These are phyloP conservation scores for Metarhizium album DNA, from an alignment of 2,329 filamentous ascomycete genomes.

Conservation along the genomic window DNA sequence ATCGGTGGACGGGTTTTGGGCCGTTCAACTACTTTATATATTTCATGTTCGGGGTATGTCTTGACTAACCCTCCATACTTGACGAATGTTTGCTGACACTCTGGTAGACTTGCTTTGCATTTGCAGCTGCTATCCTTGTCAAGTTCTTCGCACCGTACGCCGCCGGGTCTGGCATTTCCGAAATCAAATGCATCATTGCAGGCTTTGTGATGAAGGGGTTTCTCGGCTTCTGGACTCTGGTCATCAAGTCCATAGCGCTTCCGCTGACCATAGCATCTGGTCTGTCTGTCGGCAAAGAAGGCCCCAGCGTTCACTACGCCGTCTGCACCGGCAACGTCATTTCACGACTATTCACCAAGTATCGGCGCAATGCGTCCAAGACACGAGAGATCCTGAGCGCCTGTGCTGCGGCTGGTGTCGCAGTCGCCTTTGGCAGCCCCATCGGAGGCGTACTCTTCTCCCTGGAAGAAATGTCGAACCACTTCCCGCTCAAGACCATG, in stretches of 20 bases:
- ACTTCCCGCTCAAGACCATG: slow-evolving; percentile 93
- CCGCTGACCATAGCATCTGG: slow-evolving; percentile 90
- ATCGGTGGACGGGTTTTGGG: slow-evolving; percentile 70
- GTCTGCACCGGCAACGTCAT: slow-evolving; percentile 97
- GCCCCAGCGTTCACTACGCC: slow-evolving; percentile 96
- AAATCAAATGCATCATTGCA: slow-evolving; percentile 98
- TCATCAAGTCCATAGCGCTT: slow-evolving; percentile 88
- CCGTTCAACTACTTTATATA: slow-evolving; percentile 81
- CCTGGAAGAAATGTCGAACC: slow-evolving; percentile 92
- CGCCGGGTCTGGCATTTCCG: slow-evolving; percentile 90
- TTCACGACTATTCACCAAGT: slow-evolving; percentile 85
- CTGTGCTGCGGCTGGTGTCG: slow-evolving; percentile 88
- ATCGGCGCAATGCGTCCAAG: slow-evolving; percentile 82
- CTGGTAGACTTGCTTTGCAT: slow-evolving; percentile 62
- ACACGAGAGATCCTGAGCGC: slow-evolving; percentile 91
- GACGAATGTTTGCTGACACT: slow-evolving; percentile 6
- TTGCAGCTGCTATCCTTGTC: slow-evolving; percentile 72
- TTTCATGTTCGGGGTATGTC: slow-evolving; percentile 65
- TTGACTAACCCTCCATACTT: background rate
- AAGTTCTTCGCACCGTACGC: slow-evolving; percentile 91
- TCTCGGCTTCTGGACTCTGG: slow-evolving; percentile 76
- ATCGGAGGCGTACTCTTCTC: slow-evolving; percentile 96
- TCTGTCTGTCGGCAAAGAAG: slow-evolving; percentile 91
- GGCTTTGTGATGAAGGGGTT: slow-evolving; percentile 99
- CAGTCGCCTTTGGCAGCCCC: slow-evolving; percentile 92